Evolutionary conservation across 1,284 basidiomycete species (phyloP), one percentile per base, ranked within the genome.

Genomic region (Neonothopanus nambi): DNA sequence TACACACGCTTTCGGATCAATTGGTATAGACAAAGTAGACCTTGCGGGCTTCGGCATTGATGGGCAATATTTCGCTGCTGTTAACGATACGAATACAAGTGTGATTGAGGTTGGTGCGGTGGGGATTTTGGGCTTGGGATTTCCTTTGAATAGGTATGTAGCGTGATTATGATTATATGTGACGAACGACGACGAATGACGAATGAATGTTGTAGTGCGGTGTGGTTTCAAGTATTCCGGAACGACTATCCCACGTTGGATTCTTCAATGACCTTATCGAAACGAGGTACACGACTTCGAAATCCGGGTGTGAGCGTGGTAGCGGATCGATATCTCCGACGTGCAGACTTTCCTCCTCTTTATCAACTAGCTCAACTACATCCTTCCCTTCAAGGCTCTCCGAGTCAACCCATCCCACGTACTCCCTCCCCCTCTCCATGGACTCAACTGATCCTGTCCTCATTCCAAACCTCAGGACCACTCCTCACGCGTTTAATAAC

Each of bases 111-210:
- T 71, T 1, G 72, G 72, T 3, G 69, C 75, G 15, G 69, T 71
- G 21, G 81, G 82, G 1, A 81, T 84, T 37, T 73, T 84, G 55
- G 82, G 82, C 1, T 67, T 84, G n/a, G 82, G 82, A 0, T 84
- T 83, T 48, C 80, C 80, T 5, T 63, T 74, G n/a, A 77, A 76
- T 51, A 81, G 79, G 80, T 79, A 20, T 11, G 57, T 51, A 28
- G n/a, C n/a, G n/a, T n/a, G n/a, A n/a, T n/a, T n/a, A n/a, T n/a
- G n/a, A n/a, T n/a, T n/a, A n/a, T n/a, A n/a, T n/a, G n/a, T n/a
- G n/a, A n/a, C n/a, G n/a, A n/a, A n/a, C n/a, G n/a, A n/a, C n/a
- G n/a, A n/a, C n/a, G n/a, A n/a, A n/a, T n/a, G n/a, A n/a, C n/a
- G n/a, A n/a, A 5, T 20, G 30, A 30, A 28, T 8, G n/a, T 38